Percentiles rank a stretch among this genome's conserved stretches.
Evolutionary conservation across 2,329 filamentous ascomycete species (phyloP).

Genomic region (Beauveria medogensis): DNA sequence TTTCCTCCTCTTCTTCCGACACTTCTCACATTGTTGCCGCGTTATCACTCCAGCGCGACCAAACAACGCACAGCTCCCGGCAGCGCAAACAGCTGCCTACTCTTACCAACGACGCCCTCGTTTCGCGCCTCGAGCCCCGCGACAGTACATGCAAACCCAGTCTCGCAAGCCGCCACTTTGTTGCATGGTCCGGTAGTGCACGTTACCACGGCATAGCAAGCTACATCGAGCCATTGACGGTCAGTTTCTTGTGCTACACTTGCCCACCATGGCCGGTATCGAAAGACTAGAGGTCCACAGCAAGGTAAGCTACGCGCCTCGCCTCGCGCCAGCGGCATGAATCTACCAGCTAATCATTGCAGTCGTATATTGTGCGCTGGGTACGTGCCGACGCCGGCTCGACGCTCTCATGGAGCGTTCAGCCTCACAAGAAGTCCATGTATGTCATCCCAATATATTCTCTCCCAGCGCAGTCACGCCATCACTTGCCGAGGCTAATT

Average conservation of each 20-base stretch:
- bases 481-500: constrained; percentile 12
- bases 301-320: constrained; percentile 54
- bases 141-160: not conserved
- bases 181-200: not conserved
- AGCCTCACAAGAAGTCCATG: constrained; percentile 97
- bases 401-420: constrained; percentile 94
- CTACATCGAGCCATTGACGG: not conserved
- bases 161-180: not conserved
- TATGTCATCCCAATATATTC: constrained; percentile 27
- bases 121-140: not conserved
- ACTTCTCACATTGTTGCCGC: not conserved
- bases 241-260: not conserved
- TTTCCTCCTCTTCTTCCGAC: not conserved
- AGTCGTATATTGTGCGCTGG: constrained; percentile 99
- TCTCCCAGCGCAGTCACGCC: constrained; percentile 11
- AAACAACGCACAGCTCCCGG: not conserved
- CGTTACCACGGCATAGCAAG: not conserved
- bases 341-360: constrained; percentile 18
- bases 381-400: constrained; percentile 83
- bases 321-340: not conserved
- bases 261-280: constrained; percentile 71
- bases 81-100: not conserved
- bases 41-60: not conserved
- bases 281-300: constrained; percentile 96
- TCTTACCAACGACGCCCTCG: not conserved